phyloP scores from a whole-genome alignment of 2,329 filamentous ascomycete species.

The Dactylellina drechsleri region DNA sequence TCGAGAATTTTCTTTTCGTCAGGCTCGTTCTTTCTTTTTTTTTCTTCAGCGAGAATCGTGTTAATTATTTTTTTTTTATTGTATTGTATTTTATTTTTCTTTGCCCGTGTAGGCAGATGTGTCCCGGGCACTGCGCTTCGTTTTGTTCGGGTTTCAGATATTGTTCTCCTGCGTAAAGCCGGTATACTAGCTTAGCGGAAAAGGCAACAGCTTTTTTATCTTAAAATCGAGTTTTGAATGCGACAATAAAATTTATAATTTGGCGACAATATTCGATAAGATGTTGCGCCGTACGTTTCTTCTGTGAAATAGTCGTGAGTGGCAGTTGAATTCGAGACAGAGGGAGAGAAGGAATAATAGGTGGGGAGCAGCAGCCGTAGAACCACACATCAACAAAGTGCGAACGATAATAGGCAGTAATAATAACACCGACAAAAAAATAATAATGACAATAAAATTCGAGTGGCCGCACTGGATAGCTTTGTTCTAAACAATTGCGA shows the following conservation, averaged over 20 bases:
- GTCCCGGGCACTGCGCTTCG: constrained; percentile 40
- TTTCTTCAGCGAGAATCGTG: constrained; percentile 9
- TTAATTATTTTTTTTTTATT: too few species aligned
- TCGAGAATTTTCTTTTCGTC: constrained; percentile 49
- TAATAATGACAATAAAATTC: constrained; percentile 15
- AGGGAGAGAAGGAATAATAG: constrained; percentile 17
- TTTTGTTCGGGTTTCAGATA: constrained; percentile 51
- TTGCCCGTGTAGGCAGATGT: constrained; percentile 46
- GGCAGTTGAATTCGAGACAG: constrained; percentile 16
- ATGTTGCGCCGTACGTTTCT: constrained; percentile 41
- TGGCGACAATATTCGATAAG: constrained; percentile 46
- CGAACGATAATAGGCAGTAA: constrained; percentile 30
- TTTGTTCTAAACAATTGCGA: constrained; percentile 37
- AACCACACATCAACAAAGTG: constrained; percentile 16
- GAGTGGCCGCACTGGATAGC: constrained; percentile 2
- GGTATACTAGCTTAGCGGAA: constrained; percentile 33
- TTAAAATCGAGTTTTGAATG: constrained; percentile 23
- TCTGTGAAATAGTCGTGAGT: constrained; percentile 17
- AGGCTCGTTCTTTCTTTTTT: constrained; percentile 5
- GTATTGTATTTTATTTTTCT: not conserved
- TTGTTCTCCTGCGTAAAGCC: constrained; percentile 44
- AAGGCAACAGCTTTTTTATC: constrained; percentile 51
- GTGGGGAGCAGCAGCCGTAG: constrained; percentile 44
- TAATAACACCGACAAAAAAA: constrained; percentile 13
- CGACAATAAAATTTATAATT: constrained; percentile 20